A percentile compares a stretch with the other conserved stretches of the same genome.
Evolutionary conservation across 768 basidiomycete genomes (phyloP).

Genomic region (Pholiota conissans): DNA sequence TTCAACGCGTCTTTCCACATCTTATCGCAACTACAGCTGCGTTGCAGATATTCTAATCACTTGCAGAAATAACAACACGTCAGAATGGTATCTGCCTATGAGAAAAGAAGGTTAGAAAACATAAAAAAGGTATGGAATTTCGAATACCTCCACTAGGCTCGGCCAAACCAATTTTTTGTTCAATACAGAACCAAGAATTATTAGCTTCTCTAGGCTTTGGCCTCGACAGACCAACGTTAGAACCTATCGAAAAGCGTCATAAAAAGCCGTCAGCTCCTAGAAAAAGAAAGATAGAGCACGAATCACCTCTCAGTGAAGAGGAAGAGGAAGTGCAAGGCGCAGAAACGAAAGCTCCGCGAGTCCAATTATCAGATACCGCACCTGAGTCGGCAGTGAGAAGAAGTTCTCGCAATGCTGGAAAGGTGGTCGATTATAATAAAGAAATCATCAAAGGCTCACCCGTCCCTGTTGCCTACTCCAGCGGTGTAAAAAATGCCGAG

Average conservation of each 20-base stretch:
- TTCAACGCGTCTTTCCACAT: not conserved
- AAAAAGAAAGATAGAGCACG: constrained; percentile 43
- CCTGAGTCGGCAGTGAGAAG: constrained; percentile 46
- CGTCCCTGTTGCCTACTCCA: constrained; percentile 38
- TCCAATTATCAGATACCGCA: constrained; percentile 20
- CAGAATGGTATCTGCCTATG: constrained; percentile 30
- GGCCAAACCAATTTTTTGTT: not conserved
- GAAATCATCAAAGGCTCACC: constrained; percentile 37
- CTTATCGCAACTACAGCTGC: not conserved
- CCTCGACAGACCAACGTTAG: constrained; percentile 46
- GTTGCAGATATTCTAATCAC: not conserved
- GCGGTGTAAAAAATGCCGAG: constrained; percentile 33
- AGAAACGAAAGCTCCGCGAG: constrained; percentile 31
- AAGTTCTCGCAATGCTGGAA: constrained; percentile 66
- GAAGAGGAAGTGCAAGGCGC: constrained; percentile 12
- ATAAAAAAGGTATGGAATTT: constrained; percentile 18
- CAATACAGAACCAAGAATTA: constrained; percentile 39
- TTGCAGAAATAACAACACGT: not conserved
- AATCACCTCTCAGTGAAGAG: constrained; percentile 9
- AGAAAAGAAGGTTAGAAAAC: constrained; percentile 20
- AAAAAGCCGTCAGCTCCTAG: constrained; percentile 28
- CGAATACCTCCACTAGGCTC: constrained; percentile 20
- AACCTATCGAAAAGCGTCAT: constrained; percentile 40
- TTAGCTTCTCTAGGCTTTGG: constrained; percentile 46
- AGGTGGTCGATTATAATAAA: constrained; percentile 51